Evolutionary conservation across 139 green algal genomes (phyloP).

Genomic region (Chlamydomonas sp.): DNA sequence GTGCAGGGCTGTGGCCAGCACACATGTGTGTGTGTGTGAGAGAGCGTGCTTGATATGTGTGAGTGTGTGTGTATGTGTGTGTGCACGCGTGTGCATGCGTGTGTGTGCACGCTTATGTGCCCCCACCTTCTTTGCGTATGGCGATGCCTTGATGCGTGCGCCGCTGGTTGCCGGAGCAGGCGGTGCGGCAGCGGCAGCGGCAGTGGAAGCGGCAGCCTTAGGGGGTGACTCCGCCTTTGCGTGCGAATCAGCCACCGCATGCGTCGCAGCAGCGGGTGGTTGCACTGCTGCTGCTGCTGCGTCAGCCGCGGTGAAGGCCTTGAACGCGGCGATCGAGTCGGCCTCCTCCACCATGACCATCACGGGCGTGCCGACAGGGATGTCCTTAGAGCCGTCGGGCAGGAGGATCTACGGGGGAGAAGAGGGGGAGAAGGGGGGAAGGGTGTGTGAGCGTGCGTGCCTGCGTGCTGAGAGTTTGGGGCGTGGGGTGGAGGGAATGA

Average conservation of each 20-base stretch:
- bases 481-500: no score
- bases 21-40: no score
- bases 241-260: no score
- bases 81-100: no score
- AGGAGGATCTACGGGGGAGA: no score
- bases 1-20: no score
- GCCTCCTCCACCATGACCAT: constrained; percentile 69
- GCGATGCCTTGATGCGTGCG: constrained; percentile 56
- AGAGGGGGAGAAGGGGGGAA: constrained; percentile 46
- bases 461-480: no score
- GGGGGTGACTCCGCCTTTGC: no score
- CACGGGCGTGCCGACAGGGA: constrained; percentile 62
- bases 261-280: not conserved
- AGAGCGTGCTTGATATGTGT: no score
- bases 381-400: constrained; percentile 50
- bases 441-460: not conserved
- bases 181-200: constrained; percentile 15
- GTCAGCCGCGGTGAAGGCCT: constrained; percentile 35
- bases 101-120: no score
- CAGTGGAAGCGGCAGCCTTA: constrained; percentile 13
- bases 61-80: no score
- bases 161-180: constrained; percentile 25
- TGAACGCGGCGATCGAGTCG: constrained; percentile 54
- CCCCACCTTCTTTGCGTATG: constrained; percentile 73
- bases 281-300: constrained; percentile 1